Conservation (phyloP, 2,329 filamentous ascomycete genomes). For the Claviceps pusilla region DNA sequence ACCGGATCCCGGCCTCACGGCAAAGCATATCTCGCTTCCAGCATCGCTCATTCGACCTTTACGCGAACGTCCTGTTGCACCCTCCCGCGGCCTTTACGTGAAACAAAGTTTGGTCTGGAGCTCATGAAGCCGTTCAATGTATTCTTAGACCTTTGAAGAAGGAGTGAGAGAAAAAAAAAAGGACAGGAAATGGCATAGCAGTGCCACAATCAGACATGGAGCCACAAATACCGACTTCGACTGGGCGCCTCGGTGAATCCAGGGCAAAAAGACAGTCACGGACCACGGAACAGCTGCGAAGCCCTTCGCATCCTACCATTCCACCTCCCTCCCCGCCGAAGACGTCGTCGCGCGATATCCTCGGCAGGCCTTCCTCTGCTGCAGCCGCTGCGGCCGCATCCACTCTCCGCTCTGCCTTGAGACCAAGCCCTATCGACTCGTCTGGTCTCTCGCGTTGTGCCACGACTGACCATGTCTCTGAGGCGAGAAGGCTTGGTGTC, state of each 20-base stretch:
- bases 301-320: slow-evolving; percentile 3
- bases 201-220: slow-evolving; percentile 32
- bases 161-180: slow-evolving; percentile 11
- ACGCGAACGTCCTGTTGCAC: neutral
- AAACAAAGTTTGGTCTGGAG: neutral
- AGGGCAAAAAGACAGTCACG: slow-evolving; percentile 17
- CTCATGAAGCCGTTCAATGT: slow-evolving; percentile 14
- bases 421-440: slow-evolving; percentile 13
- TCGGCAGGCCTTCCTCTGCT: neutral
- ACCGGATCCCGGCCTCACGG: neutral
- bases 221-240: slow-evolving; percentile 15
- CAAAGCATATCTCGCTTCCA: neutral
- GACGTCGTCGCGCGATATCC: neutral
- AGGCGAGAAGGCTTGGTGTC: slow-evolving; percentile 16
- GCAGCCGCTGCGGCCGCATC: slow-evolving; percentile 14
- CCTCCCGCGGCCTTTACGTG: neutral
- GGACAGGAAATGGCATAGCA: slow-evolving; percentile 29
- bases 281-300: slow-evolving; percentile 11
- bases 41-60: neutral
- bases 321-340: slow-evolving; percentile 10
- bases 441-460: slow-evolving; percentile 45
- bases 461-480: slow-evolving; percentile 42
- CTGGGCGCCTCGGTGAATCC: slow-evolving; percentile 21
- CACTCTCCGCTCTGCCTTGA: slow-evolving; percentile 21
- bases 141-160: slow-evolving; percentile 12